Conservation (phyloP, 495 filamentous ascomycete species). For the Podospora conica region DNA sequence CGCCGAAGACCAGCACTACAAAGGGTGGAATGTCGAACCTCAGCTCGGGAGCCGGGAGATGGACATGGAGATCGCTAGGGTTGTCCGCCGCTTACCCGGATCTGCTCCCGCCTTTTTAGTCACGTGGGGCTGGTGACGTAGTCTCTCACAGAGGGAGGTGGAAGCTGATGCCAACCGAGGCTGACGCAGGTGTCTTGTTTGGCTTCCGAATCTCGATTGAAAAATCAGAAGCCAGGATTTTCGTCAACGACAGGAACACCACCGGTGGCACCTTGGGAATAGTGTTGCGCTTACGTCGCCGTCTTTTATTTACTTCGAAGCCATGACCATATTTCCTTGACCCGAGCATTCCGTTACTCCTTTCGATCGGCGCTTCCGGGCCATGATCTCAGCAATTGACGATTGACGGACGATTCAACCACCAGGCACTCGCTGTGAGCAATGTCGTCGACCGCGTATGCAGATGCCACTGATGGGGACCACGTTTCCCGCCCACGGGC, state of each 20-base stretch:
- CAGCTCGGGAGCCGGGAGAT: neutral
- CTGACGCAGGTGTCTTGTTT: neutral
- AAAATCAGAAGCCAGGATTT: neutral
- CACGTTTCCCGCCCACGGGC: constrained; percentile 38
- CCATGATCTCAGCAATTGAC: neutral
- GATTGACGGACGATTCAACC: neutral
- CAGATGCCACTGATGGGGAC: constrained; percentile 26
- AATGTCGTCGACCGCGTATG: constrained; percentile 25
- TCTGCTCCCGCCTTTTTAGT: neutral
- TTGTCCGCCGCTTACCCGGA: neutral
- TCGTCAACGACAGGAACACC: neutral
- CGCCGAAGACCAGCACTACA: neutral
- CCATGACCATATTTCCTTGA: neutral
- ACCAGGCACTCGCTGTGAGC: neutral
- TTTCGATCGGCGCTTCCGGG: too few species aligned
- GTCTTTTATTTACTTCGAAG: neutral
- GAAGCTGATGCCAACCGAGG: constrained; percentile 1
- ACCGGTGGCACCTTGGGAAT: neutral
- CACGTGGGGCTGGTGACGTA: constrained; percentile 2
- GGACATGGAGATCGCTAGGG: neutral
- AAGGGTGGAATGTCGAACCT: too few species aligned
- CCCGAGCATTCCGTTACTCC: neutral
- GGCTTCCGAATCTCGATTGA: neutral
- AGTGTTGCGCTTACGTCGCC: neutral
- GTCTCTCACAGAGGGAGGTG: neutral